Conservation (phyloP, 2,329 filamentous ascomycete genomes). For the Shiraia bambusicola region DNA sequence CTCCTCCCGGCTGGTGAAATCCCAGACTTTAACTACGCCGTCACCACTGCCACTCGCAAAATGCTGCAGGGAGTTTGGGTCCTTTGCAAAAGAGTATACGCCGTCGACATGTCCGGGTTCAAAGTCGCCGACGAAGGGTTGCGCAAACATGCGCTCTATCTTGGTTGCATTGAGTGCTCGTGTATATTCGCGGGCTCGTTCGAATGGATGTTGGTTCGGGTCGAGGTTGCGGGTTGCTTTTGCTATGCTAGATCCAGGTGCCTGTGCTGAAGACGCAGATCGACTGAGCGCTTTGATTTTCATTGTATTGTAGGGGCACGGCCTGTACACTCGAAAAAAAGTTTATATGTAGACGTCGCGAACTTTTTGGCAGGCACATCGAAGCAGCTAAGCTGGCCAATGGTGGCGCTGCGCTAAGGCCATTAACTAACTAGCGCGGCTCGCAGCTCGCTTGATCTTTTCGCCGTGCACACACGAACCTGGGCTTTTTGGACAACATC, state of each 20-base stretch:
- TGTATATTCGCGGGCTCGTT: slow-evolving; percentile 83
- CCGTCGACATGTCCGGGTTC: slow-evolving; percentile 92
- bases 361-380: slow-evolving; percentile 20
- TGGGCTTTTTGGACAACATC: slow-evolving; percentile 18
- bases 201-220: slow-evolving; percentile 85
- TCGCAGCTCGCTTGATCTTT: slow-evolving; percentile 16
- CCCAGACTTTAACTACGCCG: slow-evolving; percentile 92
- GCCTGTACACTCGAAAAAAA: slow-evolving; percentile 3
- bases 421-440: slow-evolving; percentile 15
- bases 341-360: slow-evolving; percentile 7
- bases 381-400: slow-evolving; percentile 20
- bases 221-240: slow-evolving; percentile 73
- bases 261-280: slow-evolving; percentile 64
- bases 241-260: slow-evolving; percentile 65
- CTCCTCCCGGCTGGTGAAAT: slow-evolving; percentile 71
- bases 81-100: slow-evolving; percentile 53
- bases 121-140: slow-evolving; percentile 82
- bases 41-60: slow-evolving; percentile 59
- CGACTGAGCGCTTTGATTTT: slow-evolving; percentile 63
- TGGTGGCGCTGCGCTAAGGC: slow-evolving; percentile 15
- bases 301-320: slow-evolving; percentile 30
- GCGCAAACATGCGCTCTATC: slow-evolving; percentile 86
- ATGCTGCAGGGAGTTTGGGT: slow-evolving; percentile 50
- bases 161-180: slow-evolving; percentile 82
- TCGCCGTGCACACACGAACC: slow-evolving; percentile 28